Evolutionary conservation across 2,329 filamentous ascomycete genomes (phyloP), one percentile per base, ranked within the genome.

Genomic region (Alternaria postmessia): DNA sequence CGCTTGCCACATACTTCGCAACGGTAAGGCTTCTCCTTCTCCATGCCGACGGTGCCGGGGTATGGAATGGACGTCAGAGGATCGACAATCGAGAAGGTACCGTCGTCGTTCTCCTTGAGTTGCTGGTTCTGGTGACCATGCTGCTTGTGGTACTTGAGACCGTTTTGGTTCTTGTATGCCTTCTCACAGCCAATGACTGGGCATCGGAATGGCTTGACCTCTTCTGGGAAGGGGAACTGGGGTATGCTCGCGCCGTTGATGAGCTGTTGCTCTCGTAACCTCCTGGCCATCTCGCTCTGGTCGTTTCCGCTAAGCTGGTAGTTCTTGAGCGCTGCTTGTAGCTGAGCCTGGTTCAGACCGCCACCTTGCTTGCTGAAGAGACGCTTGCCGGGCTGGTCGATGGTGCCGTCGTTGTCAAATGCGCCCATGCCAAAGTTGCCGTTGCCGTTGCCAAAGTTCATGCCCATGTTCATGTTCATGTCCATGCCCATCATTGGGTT

Each of bases 81-180:
- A 71, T 99, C 96, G 52, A 99, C 94, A 68, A 99, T 99, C 0
- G 94, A 98, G 77, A 97, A 98, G 2, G 95, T 97, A 52, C 95
- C 95, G 74, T 99, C 95, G 16, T 92, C 91, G 72, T 99, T 99
- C 78, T 97, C 94, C 75, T 97, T 94, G 61, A 99, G 85, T 78
- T 97, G 93, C 78, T 99, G 95, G 64, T 94, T 98, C 74, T 96
- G 93, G 78, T 99, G 95, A 18, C 95, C 95, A 72, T 99, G 95
- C 79, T 86, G 83, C 81, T 90, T 90, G 81, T 91, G 88, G 72
- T 93, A 99, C 87, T 98, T 99, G 57, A 99, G 85, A 51, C 95
- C 95, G 70, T 99, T 99, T 78, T 98, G 95, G 79, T 99, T 99
- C 85, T 99, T 99, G 83, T 99, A 99, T 0, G 95, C 94, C 84